These are phyloP conservation scores for Thielaviopsis ethacetica DNA, from an alignment of 2,329 filamentous ascomycete species.

Conservation along the genomic window DNA sequence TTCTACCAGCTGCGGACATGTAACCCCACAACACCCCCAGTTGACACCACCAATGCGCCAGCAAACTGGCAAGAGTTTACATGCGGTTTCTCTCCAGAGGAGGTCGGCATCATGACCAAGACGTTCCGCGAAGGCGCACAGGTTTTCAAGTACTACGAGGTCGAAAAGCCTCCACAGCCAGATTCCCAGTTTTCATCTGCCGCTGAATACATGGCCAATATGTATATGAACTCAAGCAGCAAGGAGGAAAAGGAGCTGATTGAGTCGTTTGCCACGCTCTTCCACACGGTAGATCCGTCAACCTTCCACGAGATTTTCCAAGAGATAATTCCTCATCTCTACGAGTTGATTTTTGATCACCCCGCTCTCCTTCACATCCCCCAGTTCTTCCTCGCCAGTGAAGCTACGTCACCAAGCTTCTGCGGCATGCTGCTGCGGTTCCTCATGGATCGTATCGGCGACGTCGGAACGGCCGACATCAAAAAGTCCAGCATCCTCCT, in stretches of 20 bases:
- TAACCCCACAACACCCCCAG: slow-evolving; percentile 42
- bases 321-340: slow-evolving; percentile 88
- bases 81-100: slow-evolving; percentile 91
- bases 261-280: slow-evolving; percentile 95
- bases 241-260: slow-evolving; percentile 96
- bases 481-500: slow-evolving; percentile 86
- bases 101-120: slow-evolving; percentile 91
- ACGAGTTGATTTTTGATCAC: slow-evolving; percentile 96
- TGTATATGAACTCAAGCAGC: slow-evolving; percentile 83
- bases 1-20: slow-evolving; percentile 90
- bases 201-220: slow-evolving; percentile 83
- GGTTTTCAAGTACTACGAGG: slow-evolving; percentile 93
- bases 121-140: slow-evolving; percentile 92
- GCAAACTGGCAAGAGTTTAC: slow-evolving; percentile 90
- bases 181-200: slow-evolving; percentile 33
- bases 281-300: slow-evolving; percentile 94
- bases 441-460: slow-evolving; percentile 88
- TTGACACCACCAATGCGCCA: slow-evolving; percentile 66
- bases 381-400: slow-evolving; percentile 96
- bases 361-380: slow-evolving; percentile 85
- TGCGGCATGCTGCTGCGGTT: slow-evolving; percentile 97
- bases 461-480: slow-evolving; percentile 82
- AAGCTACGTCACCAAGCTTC: slow-evolving; percentile 93
- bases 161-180: slow-evolving; percentile 46
- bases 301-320: slow-evolving; percentile 98